phyloP scores from a whole-genome alignment of 208 protist genomes.

The Endotrypanum monterogeii region DNA sequence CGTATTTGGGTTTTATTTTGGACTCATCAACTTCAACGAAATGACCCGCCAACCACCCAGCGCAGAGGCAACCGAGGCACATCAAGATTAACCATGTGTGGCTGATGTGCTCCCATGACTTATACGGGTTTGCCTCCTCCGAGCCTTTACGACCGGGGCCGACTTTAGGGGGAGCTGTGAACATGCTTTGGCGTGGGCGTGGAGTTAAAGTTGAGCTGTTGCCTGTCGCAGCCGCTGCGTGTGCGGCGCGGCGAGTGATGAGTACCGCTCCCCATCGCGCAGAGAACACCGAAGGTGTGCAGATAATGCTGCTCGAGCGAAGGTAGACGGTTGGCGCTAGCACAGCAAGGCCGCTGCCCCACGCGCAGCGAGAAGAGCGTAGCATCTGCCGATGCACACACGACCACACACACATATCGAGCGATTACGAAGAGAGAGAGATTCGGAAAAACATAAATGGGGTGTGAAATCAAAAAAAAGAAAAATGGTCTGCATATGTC shows the following conservation, averaged over 20 bases:
- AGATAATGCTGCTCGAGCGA: background rate
- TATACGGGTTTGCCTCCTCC: conserved; percentile 81
- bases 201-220: background rate
- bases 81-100: conserved; percentile 84
- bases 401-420: background rate
- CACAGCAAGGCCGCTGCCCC: conserved; percentile 4
- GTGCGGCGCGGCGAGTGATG: background rate
- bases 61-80: conserved; percentile 77
- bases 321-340: background rate
- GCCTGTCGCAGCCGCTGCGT: background rate
- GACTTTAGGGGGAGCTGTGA: conserved; percentile 55
- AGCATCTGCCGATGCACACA: conserved; percentile 6
- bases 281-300: background rate
- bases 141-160: conserved; percentile 39
- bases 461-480: no score
- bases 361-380: conserved; percentile 8
- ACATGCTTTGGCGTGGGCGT: conserved; percentile 23
- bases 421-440: background rate
- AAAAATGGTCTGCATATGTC: background rate
- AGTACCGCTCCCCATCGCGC: background rate
- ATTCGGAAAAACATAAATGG: background rate
- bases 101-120: conserved; percentile 87
- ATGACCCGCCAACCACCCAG: conserved; percentile 65
- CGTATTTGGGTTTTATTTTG: conserved; percentile 68
- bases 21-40: conserved; percentile 79